Base-by-base conservation (phyloP, 2,329 filamentous ascomycete genomes). In the Trichocomaceae sp. region DNA sequence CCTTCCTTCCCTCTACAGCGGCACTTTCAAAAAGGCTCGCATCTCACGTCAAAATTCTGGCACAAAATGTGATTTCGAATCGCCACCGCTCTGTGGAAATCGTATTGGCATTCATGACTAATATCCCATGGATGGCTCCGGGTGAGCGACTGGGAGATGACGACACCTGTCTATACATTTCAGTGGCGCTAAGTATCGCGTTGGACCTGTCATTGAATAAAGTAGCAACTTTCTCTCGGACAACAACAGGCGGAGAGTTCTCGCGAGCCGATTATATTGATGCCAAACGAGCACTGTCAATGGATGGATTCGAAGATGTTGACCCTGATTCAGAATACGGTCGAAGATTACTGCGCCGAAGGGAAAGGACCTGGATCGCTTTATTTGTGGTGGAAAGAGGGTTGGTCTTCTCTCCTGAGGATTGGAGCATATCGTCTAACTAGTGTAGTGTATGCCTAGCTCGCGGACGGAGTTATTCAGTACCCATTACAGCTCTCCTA, bases 341-440 rank as follows among this genome's bases (percentile, higher is more conserved):
- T 1, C 76, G 79, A 54, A 71, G 84, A 39, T 70, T 89, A 1
- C 67, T 88, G 2, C 77, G 86, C 42, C 77, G 84, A 52, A 75
- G 86, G 47, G 86, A 89, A 66, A 75, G 86, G 58, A 82, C 82
- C 7, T 89, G 85, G 85, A 77, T 89, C 54, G 82, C 85, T 0
- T 69, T 89, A 1, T 89, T 88, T 64, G 85, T 88, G 0, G 77
- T 89, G 0, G 86, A 89, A 63, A 75, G 86, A 69, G 86, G 85
- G 75, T 83, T 50, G 52, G 62, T 35, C 12, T 9, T 33, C n/a
- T 17, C 17, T 35, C 37, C n/a, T 42, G 6, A 5, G 8, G 39
- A 3, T n/a, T 19, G 5, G 9, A 17, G 49, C 47, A 29, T 29
- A 9, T 17, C 31, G 7, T 20, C 17, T 2, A 46, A 29, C 5